Evolutionary conservation across 2,329 filamentous ascomycete genomes (phyloP), one percentile per base, ranked within the genome.

Genomic region (Nemania diffusa): DNA sequence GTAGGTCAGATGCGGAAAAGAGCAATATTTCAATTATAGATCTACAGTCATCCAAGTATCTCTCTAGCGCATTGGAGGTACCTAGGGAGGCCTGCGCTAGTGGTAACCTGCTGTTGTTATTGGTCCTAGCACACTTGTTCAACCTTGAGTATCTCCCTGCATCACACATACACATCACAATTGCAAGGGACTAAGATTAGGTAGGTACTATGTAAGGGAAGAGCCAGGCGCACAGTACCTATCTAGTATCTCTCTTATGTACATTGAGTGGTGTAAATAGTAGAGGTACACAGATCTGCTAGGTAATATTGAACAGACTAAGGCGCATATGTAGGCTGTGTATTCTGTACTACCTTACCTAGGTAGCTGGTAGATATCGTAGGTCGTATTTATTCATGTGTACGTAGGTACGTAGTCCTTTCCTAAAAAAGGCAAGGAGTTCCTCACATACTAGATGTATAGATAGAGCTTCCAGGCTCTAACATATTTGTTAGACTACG

Each of bases 21-120:
- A 34, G 57, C 55, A 46, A 62, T 62, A 62, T 65, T 65, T 46
- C 62, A 65, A 58, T 55, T 51, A 40, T 13, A 55, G 65, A 68
- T 68, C 65, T 55, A 26, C 65, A 57, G 37, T 60, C 53, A 22
- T 50, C 32, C 40, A 32, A 57, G 51, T 53, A 53, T 9, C 22
- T 51, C 13, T 26, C 22, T 15, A 51, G 2, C 9, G 48, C 13
- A 15, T 57, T 58, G 34, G 40, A 22, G 29, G 55, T 46, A 57
- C 22, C 20, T 44, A 62, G n/a, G 44, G 44, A 46, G 48, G 34
- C 3, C 27, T 26, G 44, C 57, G 44, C 44, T 59, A 59, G 55
- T 34, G 56, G 24, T 46, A 15, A 17, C 20, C 32, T n/a, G n/a
- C 8, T 58, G 40, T 6, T 48, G 40, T 11, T 57, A 32, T 48